Evolutionary conservation across 495 filamentous ascomycete species (phyloP).

Genomic region (Viridothelium virens): DNA sequence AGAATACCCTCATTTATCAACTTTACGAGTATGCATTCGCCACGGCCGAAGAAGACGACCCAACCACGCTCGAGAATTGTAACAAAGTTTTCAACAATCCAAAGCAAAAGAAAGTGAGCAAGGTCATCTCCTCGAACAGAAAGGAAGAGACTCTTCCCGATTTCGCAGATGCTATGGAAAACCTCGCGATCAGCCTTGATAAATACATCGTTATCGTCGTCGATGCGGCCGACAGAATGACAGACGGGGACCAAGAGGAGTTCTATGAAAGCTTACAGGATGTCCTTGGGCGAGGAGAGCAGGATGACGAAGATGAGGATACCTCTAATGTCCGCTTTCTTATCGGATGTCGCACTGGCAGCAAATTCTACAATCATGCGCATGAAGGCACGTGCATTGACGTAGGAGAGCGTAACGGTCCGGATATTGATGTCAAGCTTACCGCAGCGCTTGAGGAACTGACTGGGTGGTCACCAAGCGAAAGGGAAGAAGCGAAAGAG

Average conservation of each 20-base stretch:
- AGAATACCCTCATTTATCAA: conserved; percentile 4
- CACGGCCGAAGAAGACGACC: conserved; percentile 8
- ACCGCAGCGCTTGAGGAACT: conserved; percentile 2
- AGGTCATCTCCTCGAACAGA: neutral
- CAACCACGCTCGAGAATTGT: conserved; percentile 13
- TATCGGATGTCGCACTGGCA: neutral
- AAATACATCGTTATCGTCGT: neutral
- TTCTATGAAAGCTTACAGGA: neutral
- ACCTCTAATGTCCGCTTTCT: neutral
- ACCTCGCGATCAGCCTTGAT: neutral
- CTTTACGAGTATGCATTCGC: neutral
- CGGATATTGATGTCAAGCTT: neutral
- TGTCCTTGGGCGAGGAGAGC: neutral
- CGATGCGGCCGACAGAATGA: conserved; percentile 2
- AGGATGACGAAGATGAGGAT: conserved; percentile 1
- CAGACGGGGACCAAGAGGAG: conserved; percentile 7
- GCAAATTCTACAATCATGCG: neutral
- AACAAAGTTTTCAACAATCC: conserved; percentile 18
- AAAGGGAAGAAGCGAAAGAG: conserved; percentile 11
- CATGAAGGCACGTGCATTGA: conserved; percentile 3
- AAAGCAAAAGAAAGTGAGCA: conserved; percentile 13
- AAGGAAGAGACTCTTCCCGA: conserved; percentile 1
- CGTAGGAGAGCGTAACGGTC: neutral
- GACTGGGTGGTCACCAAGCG: conserved; percentile 1
- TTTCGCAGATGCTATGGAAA: neutral